These are phyloP conservation scores for Albatrellus sp. DNA, from an alignment of 1,284 basidiomycete genomes.

Conservation along the genomic window DNA sequence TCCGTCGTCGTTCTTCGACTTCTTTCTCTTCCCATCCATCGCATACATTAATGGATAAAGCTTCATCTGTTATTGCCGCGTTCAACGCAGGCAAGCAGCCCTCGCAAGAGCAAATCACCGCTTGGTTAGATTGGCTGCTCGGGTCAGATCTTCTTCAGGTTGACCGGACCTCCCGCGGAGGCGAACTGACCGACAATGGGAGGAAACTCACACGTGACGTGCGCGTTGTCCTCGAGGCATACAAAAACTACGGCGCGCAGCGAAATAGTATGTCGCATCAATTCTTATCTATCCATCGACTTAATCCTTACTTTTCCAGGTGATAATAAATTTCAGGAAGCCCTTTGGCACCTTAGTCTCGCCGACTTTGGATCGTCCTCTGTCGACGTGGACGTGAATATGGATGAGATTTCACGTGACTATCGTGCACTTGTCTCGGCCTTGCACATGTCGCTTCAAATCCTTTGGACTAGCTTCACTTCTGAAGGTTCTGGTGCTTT, in stretches of 20 bases:
- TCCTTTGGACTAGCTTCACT: constrained; percentile 38
- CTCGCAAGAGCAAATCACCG: constrained; percentile 37
- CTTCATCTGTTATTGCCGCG: constrained; percentile 45
- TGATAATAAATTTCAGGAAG: constrained; percentile 50
- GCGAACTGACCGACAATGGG: constrained; percentile 40
- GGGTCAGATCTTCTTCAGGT: constrained; percentile 31
- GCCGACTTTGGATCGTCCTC: constrained; percentile 30
- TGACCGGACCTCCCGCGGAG: constrained; percentile 23
- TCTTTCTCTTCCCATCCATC: background rate
- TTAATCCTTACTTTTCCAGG: constrained; percentile 20
- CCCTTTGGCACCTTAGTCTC: constrained; percentile 46
- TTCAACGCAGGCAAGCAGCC: constrained; percentile 56
- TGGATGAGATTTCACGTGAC: constrained; percentile 35
- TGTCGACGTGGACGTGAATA: constrained; percentile 15
- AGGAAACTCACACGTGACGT: constrained; percentile 33
- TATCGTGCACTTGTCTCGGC: constrained; percentile 32
- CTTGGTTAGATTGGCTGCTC: constrained; percentile 38
- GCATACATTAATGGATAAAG: constrained; percentile 39
- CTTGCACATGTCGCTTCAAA: constrained; percentile 34
- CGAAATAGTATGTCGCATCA: constrained; percentile 36
- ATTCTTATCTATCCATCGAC: background rate
- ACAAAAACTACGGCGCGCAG: constrained; percentile 34
- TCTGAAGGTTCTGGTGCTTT: constrained; percentile 41
- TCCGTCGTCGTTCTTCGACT: background rate
- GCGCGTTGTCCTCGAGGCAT: constrained; percentile 35